Percentiles rank a stretch among this genome's conserved stretches.
Evolutionary conservation across 2,329 filamentous ascomycete genomes (phyloP).

Genomic region (Colletotrichum brevisporum): DNA sequence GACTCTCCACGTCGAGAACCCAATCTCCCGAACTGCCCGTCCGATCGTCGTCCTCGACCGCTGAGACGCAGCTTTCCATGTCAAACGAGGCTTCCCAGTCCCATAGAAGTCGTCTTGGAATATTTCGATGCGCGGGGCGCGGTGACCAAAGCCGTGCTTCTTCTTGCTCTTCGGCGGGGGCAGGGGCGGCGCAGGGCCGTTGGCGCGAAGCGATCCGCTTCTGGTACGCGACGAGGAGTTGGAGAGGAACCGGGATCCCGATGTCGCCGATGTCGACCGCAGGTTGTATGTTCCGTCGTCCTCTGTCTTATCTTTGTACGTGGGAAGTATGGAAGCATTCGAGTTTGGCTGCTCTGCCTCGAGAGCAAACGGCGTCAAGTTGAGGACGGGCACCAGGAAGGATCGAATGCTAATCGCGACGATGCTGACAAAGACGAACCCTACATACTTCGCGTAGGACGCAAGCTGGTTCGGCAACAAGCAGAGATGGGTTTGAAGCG

Average conservation of each 20-base stretch:
- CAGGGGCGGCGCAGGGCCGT: constrained; percentile 41
- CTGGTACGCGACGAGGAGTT: constrained; percentile 42
- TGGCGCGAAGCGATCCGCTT: constrained; percentile 47
- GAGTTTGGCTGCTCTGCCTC: constrained; percentile 52
- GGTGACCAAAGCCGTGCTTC: constrained; percentile 60
- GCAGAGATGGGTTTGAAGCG: constrained; percentile 90
- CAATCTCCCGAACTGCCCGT: constrained; percentile 72
- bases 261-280: constrained; percentile 48
- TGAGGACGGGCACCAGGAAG: constrained; percentile 69
- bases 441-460: constrained; percentile 85
- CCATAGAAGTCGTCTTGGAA: constrained; percentile 62
- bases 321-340: constrained; percentile 54
- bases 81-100: constrained; percentile 52
- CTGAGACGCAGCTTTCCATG: constrained; percentile 47
- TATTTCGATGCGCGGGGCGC: constrained; percentile 68
- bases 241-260: constrained; percentile 52
- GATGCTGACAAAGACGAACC: constrained; percentile 70
- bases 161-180: constrained; percentile 49
- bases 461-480: constrained; percentile 89
- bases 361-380: constrained; percentile 68
- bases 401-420: constrained; percentile 67
- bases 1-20: constrained; percentile 73
- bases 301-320: constrained; percentile 69
- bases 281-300: constrained; percentile 54
- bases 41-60: constrained; percentile 53